Base-by-base conservation (phyloP, 441 rosid genomes). In the Populus trichocarpa region DNA sequence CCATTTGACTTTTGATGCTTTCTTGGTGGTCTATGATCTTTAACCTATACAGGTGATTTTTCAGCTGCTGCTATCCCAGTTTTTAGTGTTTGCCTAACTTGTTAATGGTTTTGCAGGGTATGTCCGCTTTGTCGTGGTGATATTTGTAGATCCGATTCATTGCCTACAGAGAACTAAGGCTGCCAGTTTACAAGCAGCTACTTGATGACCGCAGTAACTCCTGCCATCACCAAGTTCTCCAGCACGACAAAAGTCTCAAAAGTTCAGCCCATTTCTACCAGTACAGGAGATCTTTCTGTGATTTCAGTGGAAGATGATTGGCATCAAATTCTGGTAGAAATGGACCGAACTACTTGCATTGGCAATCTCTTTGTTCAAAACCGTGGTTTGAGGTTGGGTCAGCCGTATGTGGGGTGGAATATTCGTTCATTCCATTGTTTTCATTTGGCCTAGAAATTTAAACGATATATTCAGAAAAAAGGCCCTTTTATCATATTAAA, bases 121-220 rank as follows among this genome's bases (percentile, higher is more conserved):
- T 96, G 99, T 77, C 99, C 97, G 25, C 91, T 96, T 71, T 96
- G 99, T 82, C 97, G 98, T 0, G 95, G 98, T 18, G 96, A 96
- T 85, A 87, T 96, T 38, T 94, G 99, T 83, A 87, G 85, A 81
- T 82, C 89, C 14, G 92, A 86, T 75, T 73, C 83, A 57, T 82
- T 83, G 78, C 75, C 87, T 26, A 79, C 79, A 4, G 89, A 84
- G 69, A 80, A 81, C 74, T 90, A 74, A 82, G 75, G 25, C 20
- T 32, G 7, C 59, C 40, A 42, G 46, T 65, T 25, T 71, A 72
- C 70, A 22, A 26, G 70, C 77, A 61, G 28, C 36, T 23, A 61
- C 22, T 64, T 11, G 28, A 18, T 13, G 38, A 77, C 72, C 72
- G 64, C 53, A 50, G 70, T 42, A 64, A 75, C 72, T 64, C 59